Evolutionary conservation across 345 rosid genomes (phyloP).

Genomic region (Raphanus sativus): DNA sequence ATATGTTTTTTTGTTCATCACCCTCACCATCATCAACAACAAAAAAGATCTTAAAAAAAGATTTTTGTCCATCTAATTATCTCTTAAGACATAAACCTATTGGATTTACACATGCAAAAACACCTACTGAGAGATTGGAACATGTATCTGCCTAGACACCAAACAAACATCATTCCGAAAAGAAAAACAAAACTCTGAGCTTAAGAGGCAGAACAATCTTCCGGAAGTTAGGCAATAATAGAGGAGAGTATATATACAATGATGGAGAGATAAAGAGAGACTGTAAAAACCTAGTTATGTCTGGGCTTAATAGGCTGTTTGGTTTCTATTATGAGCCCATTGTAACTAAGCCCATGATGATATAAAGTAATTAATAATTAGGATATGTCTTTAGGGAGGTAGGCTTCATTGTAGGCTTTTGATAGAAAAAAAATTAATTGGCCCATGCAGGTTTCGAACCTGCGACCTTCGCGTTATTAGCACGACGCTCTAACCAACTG

Average conservation of each 20-base stretch:
- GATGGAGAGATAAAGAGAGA: not conserved
- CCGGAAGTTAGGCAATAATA: not conserved
- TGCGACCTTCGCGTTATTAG: constrained; percentile 91
- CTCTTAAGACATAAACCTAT: not conserved
- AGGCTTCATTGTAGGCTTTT: not conserved
- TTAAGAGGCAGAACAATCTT: not conserved
- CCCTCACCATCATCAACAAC: constrained; percentile 17
- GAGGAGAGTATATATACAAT: constrained; percentile 7
- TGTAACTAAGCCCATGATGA: not conserved
- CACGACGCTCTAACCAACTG: constrained; percentile 88
- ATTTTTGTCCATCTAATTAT: not conserved
- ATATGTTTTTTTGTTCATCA: constrained; percentile 40
- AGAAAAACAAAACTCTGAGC: not conserved
- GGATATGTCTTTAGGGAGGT: not conserved
- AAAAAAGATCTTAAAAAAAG: not conserved
- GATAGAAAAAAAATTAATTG: not conserved
- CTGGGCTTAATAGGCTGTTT: not conserved
- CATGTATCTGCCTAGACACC: constrained; percentile 12
- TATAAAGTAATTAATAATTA: not conserved
- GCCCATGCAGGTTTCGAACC: constrained; percentile 41
- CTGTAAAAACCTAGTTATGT: constrained; percentile 12
- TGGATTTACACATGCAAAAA: not conserved
- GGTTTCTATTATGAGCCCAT: not conserved
- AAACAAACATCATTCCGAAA: not conserved
- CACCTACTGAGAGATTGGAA: not conserved